Conservation (phyloP, 306 rosid genomes). For the Clitoria ternatea region DNA sequence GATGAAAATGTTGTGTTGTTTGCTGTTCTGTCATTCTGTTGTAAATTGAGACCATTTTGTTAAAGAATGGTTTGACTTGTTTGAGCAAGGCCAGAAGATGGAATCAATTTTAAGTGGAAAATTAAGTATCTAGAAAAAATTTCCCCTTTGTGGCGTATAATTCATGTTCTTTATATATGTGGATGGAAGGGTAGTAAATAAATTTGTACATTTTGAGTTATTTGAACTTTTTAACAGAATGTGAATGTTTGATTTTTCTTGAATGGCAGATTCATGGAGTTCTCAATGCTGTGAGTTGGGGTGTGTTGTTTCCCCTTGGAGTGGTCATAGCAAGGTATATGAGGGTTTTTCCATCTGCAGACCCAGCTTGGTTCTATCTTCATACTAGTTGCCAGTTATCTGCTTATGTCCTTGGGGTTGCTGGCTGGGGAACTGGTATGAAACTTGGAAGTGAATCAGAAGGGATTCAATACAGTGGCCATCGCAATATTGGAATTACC, state of each 20-base stretch:
- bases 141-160: background rate
- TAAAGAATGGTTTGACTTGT: background rate
- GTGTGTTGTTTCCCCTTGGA: constrained; percentile 79
- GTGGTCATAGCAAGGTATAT: constrained; percentile 71
- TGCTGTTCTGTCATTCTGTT: background rate
- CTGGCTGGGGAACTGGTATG: constrained; percentile 91
- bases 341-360: constrained; percentile 64
- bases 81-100: background rate
- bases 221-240: background rate
- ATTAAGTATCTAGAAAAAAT: background rate
- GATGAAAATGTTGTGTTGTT: background rate
- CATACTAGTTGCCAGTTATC: constrained; percentile 65
- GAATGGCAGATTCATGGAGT: constrained; percentile 68
- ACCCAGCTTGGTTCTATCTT: constrained; percentile 93
- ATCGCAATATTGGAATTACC: constrained; percentile 77
- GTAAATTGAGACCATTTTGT: background rate
- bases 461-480: constrained; percentile 28
- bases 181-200: background rate
- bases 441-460: constrained; percentile 71
- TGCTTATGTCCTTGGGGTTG: constrained; percentile 76
- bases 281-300: constrained; percentile 88
- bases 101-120: background rate
- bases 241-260: background rate
- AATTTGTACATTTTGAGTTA: background rate
- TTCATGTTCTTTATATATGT: background rate